Evolutionary conservation across 2,329 filamentous ascomycete species (phyloP), one percentile per base, ranked within the genome.

Genomic region (Trichophyton equinum): DNA sequence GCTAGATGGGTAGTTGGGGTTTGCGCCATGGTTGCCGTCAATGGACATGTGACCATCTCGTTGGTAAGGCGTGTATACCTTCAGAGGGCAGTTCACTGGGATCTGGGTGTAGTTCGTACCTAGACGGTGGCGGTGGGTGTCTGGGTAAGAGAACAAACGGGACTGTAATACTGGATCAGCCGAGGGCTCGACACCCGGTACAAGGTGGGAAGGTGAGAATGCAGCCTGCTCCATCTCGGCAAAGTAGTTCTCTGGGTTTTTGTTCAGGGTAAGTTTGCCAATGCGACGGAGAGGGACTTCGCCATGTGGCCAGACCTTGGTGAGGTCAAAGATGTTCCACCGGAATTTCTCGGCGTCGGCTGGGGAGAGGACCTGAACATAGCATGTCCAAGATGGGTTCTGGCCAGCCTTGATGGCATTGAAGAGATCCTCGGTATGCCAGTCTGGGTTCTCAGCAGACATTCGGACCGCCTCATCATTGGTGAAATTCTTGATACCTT

Each of bases 41-140:
- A 84, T 82, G 1, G 84, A 81, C 85, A 89, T 90, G 62, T 72
- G 69, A 15, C 88, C 88, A 68, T 90, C 87, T 63, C 87, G 83
- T 71, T 89, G 86, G 78, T 84, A 88, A 64, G 86, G 79, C 78
- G 82, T 79, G 74, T 76, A 76, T 76, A 74, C 68, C 76, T 72
- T 76, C 64, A 78, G 62, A 60, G 82, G 79, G 59, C 76, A 76
- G 73, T 85, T 86, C 66, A 83, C 80, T 22, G 83, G 83, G 60
- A 86, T 80, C 68, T 85, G 82, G 65, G 84, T 80, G 72, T 84
- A 85, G 74, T 86, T 86, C 58, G 77, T 77, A 38, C 84, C 83
- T 2, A 86, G 74, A 51, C 84, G 82, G 72, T 87, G 81, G 42
- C 82, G 79, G 63, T 85, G 83, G 25, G 84, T 85, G 68, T 88